phyloP scores from a whole-genome alignment of 2,329 filamentous ascomycete genomes.

The Plenodomus lindquistii region DNA sequence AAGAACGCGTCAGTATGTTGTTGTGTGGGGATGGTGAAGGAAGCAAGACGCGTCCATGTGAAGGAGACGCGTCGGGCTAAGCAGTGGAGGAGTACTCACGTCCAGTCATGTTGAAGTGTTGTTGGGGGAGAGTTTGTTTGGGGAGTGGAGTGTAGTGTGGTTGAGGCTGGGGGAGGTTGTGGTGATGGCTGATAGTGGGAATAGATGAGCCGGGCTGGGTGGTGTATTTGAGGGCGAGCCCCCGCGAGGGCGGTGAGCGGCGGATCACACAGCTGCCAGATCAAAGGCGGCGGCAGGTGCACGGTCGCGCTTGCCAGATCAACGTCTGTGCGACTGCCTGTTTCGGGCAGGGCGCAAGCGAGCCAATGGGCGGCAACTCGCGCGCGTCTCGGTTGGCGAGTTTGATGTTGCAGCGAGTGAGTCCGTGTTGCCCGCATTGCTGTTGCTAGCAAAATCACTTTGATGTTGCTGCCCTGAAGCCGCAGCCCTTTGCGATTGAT shows the following conservation, averaged over 20 bases:
- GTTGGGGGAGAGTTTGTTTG: constrained; percentile 25
- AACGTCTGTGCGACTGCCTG: constrained; percentile 36
- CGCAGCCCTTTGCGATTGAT: constrained; percentile 33
- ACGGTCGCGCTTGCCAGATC: constrained; percentile 38
- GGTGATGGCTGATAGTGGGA: background rate
- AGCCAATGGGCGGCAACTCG: constrained; percentile 22
- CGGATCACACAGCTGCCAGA: constrained; percentile 34
- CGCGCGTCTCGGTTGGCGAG: constrained; percentile 14
- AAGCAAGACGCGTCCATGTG: constrained; percentile 19
- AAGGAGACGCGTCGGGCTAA: constrained; percentile 20
- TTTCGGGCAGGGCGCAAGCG: constrained; percentile 25
- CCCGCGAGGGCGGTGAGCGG: constrained; percentile 24
- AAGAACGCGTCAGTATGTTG: constrained; percentile 38
- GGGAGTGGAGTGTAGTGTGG: constrained; percentile 4
- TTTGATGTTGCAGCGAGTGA: constrained; percentile 22
- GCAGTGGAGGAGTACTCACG: constrained; percentile 42
- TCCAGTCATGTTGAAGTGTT: constrained; percentile 48
- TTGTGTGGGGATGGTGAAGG: constrained; percentile 20
- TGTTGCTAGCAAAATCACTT: constrained; percentile 26
- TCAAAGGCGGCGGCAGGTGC: constrained; percentile 29
- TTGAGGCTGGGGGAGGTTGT: background rate
- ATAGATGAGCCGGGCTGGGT: constrained; percentile 13
- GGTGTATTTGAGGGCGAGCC: constrained; percentile 31
- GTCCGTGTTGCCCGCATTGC: constrained; percentile 2
- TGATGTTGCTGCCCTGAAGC: constrained; percentile 34